Evolutionary conservation across 169 alveolate genomes (phyloP).

Genomic region (Plasmodium malariae): DNA sequence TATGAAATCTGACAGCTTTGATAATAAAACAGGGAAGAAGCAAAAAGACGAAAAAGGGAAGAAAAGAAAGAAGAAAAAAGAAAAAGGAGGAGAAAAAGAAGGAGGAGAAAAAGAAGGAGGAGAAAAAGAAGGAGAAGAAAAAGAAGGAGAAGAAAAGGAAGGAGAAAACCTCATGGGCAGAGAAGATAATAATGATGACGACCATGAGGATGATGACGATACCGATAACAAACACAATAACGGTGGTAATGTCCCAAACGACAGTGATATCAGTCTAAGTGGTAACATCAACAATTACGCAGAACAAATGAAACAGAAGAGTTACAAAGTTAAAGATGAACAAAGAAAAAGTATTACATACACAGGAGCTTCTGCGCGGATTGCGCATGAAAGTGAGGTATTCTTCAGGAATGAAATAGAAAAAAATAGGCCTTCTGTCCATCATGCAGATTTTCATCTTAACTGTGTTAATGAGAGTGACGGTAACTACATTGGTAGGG

Average conservation of each 20-base stretch:
- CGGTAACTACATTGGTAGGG: no score
- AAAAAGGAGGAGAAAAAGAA: not conserved
- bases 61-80: not conserved
- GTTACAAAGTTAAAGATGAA: constrained; percentile 23
- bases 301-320: not conserved
- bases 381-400: constrained; percentile 71
- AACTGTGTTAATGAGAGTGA: no score
- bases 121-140: constrained; percentile 15
- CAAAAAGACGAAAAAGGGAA: constrained; percentile 1
- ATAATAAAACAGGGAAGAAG: not conserved
- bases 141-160: not conserved
- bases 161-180: not conserved
- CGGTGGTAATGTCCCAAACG: no score
- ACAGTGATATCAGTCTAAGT: not conserved
- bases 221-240: no score
- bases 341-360: constrained; percentile 62
- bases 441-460: no score
- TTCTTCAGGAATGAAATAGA: constrained; percentile 54
- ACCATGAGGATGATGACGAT: not conserved
- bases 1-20: not conserved
- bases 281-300: constrained; percentile 5
- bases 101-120: not conserved
- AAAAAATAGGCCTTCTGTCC: no score
- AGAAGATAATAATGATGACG: constrained; percentile 1
- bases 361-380: constrained; percentile 76